Percentiles rank a stretch among this genome's conserved stretches.
Evolutionary conservation across 306 rosid species (phyloP).

Genomic region (Crataegus laevigata): DNA sequence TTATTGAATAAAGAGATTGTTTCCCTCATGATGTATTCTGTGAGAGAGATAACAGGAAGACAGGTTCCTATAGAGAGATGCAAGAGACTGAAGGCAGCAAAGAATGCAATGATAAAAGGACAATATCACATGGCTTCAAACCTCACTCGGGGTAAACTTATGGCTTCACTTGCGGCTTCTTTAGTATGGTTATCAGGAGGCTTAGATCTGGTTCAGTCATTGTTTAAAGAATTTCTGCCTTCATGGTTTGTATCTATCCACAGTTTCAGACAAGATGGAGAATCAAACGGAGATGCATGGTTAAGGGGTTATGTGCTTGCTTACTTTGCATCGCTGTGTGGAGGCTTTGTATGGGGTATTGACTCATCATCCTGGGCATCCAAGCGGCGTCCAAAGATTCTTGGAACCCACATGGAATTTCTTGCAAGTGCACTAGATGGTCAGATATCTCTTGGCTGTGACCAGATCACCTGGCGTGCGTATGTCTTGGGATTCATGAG

Average conservation of each 20-base stretch:
- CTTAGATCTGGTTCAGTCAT: constrained; percentile 53
- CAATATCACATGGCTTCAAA: constrained; percentile 56
- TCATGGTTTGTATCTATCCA: constrained; percentile 86
- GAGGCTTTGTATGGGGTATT: constrained; percentile 83
- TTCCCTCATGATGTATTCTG: constrained; percentile 69
- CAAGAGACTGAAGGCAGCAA: constrained; percentile 41
- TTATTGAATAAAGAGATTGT: constrained; percentile 70
- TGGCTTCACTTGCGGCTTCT: constrained; percentile 84
- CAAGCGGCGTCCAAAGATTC: constrained; percentile 66
- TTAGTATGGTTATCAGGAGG: constrained; percentile 86
- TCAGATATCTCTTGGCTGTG: constrained; percentile 79
- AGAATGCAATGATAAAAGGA: constrained; percentile 46
- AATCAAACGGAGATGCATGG: constrained; percentile 58
- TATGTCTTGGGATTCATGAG: constrained; percentile 76
- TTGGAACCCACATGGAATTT: constrained; percentile 76
- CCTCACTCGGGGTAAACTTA: constrained; percentile 67
- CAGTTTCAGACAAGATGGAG: constrained; percentile 46
- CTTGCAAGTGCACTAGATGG: constrained; percentile 80
- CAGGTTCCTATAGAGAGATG: constrained; percentile 34
- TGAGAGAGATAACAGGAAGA: constrained; percentile 54
- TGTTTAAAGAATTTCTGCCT: constrained; percentile 78
- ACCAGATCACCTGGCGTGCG: constrained; percentile 74
- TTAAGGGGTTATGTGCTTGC: constrained; percentile 79
- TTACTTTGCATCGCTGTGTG: constrained; percentile 70
- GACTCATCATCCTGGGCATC: constrained; percentile 77